These are phyloP conservation scores for Colletotrichum eremochloae DNA, from an alignment of 2,329 filamentous ascomycete species.

Conservation along the genomic window DNA sequence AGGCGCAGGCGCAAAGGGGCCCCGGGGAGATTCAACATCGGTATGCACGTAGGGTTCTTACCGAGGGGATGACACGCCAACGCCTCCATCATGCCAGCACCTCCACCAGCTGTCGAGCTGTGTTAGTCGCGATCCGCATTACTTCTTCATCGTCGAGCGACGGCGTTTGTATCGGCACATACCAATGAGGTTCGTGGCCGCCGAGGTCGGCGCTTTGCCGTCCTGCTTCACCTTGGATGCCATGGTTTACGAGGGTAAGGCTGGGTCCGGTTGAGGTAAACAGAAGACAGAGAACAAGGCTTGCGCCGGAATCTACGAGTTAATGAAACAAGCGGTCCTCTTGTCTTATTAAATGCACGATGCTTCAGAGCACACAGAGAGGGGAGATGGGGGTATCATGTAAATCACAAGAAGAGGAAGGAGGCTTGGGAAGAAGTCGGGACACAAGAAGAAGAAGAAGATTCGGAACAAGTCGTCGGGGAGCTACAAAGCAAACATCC, in stretches of 20 bases:
- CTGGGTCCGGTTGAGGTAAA: slow-evolving; percentile 18
- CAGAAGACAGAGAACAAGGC: slow-evolving; percentile 16
- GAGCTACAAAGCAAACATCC: slow-evolving; percentile 41
- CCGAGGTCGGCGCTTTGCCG: slow-evolving; percentile 83
- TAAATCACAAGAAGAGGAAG: slow-evolving; percentile 14
- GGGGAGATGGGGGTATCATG: slow-evolving; percentile 17
- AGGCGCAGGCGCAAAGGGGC: slow-evolving; percentile 23
- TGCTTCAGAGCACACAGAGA: background rate
- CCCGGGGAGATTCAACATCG: background rate
- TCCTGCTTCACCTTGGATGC: slow-evolving; percentile 59
- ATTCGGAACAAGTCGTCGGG: slow-evolving; percentile 36
- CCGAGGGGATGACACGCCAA: slow-evolving; percentile 94
- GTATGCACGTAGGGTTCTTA: slow-evolving; percentile 56
- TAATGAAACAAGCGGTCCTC: background rate
- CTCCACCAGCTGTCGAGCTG: slow-evolving; percentile 80
- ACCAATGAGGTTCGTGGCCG: slow-evolving; percentile 93
- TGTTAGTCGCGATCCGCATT: slow-evolving; percentile 10
- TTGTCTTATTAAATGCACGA: background rate
- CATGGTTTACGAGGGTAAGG: slow-evolving; percentile 47
- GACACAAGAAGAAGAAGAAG: slow-evolving; percentile 15
- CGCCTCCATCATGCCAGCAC: slow-evolving; percentile 99
- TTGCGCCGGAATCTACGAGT: background rate
- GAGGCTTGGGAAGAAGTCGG: slow-evolving; percentile 22
- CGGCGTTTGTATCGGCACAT: slow-evolving; percentile 49
- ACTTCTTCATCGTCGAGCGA: background rate